Conservation (phyloP, 2,329 filamentous ascomycete species). For the Sporothrix variecibatus region DNA sequence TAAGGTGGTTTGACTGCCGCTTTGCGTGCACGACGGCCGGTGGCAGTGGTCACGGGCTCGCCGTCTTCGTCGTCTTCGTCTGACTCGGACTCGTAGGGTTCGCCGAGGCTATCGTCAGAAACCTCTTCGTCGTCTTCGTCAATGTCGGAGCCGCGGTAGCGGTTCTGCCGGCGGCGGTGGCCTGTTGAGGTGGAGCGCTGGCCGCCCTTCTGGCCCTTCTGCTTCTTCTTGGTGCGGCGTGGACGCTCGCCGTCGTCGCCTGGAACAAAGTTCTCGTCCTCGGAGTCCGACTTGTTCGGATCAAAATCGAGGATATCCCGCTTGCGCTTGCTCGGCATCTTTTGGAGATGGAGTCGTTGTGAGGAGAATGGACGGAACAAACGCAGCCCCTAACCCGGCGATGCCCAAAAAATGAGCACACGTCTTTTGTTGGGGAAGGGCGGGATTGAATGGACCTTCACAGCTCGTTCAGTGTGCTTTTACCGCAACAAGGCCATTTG, state of each 20-base stretch:
- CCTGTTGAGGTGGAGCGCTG: constrained; percentile 13
- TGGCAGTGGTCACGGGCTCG: constrained; percentile 42
- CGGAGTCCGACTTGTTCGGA: constrained; percentile 66
- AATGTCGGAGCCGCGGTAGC: constrained; percentile 63
- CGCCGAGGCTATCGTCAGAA: constrained; percentile 55
- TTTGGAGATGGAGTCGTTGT: constrained; percentile 26
- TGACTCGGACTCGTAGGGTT: constrained; percentile 49
- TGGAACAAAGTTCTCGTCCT: constrained; percentile 67
- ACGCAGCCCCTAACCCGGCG: not conserved
- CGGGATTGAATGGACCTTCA: not conserved
- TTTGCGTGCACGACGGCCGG: constrained; percentile 50
- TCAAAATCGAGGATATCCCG: constrained; percentile 60
- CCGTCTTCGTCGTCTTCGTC: constrained; percentile 43
- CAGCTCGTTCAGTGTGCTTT: not conserved
- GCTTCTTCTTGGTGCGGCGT: constrained; percentile 44
- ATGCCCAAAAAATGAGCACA: not conserved
- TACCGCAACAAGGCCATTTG: constrained; percentile 22
- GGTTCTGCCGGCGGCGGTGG: constrained; percentile 37
- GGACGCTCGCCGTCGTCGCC: constrained; percentile 46
- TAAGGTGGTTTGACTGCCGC: constrained; percentile 47
- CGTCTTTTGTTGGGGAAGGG: not conserved
- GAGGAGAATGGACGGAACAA: not conserved
- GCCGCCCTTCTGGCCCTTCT: constrained; percentile 36
- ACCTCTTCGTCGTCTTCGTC: constrained; percentile 61
- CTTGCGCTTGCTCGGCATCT: constrained; percentile 59